phyloP scores from a whole-genome alignment of 495 filamentous ascomycete genomes.

The Bacidia gigantensis region DNA sequence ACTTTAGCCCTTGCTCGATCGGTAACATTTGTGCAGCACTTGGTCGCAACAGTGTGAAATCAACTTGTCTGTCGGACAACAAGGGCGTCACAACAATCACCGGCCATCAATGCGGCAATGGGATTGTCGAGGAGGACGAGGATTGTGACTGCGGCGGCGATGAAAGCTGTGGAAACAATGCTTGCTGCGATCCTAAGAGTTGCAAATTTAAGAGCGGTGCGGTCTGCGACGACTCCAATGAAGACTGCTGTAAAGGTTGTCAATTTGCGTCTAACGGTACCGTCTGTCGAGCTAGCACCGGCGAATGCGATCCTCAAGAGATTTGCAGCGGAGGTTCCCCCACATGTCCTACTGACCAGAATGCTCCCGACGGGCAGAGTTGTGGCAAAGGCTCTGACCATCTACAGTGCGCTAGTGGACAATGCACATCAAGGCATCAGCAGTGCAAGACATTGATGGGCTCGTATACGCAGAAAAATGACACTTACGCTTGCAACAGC shows the following conservation, averaged over 20 bases:
- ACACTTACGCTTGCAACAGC: slow-evolving; percentile 68
- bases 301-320: slow-evolving; percentile 74
- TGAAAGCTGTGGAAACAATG: slow-evolving; percentile 53
- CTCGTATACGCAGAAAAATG: slow-evolving; percentile 55
- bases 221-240: slow-evolving; percentile 80
- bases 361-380: slow-evolving; percentile 50
- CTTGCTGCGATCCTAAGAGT: slow-evolving; percentile 73
- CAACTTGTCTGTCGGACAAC: slow-evolving; percentile 67
- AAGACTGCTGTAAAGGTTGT: slow-evolving; percentile 76
- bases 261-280: slow-evolving; percentile 51
- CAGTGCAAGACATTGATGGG: slow-evolving; percentile 87
- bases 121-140: slow-evolving; percentile 87
- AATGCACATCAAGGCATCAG: slow-evolving; percentile 82
- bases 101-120: slow-evolving; percentile 83
- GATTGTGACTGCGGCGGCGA: slow-evolving; percentile 90
- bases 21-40: slow-evolving; percentile 95
- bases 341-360: slow-evolving; percentile 59
- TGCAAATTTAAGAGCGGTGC: slow-evolving; percentile 70
- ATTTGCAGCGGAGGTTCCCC: slow-evolving; percentile 60
- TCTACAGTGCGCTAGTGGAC: slow-evolving; percentile 78
- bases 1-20: slow-evolving; percentile 77
- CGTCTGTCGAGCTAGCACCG: slow-evolving; percentile 66
- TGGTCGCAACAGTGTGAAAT: slow-evolving; percentile 62
- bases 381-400: slow-evolving; percentile 45
- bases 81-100: slow-evolving; percentile 73